phyloP scores from a whole-genome alignment of 2,329 filamentous ascomycete genomes.

The Penicillium crustosum region DNA sequence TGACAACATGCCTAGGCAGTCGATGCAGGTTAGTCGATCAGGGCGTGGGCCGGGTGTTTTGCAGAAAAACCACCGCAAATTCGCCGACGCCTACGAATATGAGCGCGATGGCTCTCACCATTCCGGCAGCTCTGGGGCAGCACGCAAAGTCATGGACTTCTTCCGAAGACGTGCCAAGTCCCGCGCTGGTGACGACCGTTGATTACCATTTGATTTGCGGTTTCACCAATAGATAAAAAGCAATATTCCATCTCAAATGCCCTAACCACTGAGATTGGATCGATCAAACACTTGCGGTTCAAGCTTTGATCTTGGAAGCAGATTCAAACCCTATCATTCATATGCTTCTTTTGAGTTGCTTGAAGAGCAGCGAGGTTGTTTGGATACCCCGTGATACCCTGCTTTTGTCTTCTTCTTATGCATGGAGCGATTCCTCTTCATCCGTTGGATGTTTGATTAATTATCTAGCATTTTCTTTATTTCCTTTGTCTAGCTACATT shows the following conservation, averaged over 20 bases:
- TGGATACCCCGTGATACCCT: constrained; percentile 45
- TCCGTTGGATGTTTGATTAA: constrained; percentile 34
- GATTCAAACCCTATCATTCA: constrained; percentile 12
- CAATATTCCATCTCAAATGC: not conserved
- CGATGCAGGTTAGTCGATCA: constrained; percentile 42
- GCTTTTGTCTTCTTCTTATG: constrained; percentile 36
- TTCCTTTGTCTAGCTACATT: constrained; percentile 33
- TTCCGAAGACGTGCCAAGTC: constrained; percentile 85
- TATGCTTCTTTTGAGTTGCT: constrained; percentile 21
- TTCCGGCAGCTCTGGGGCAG: constrained; percentile 80
- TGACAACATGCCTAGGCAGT: constrained; percentile 43
- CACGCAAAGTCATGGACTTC: constrained; percentile 96
- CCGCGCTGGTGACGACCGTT: constrained; percentile 53
- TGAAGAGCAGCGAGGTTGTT: constrained; percentile 38
- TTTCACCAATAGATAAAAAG: constrained; percentile 13
- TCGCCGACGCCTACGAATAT: constrained; percentile 83
- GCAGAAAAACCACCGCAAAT: constrained; percentile 82
- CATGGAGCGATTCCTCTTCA: constrained; percentile 38
- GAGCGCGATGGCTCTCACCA: constrained; percentile 62
- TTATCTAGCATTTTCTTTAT: constrained; percentile 36
- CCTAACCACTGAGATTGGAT: constrained; percentile 12
- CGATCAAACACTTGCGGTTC: constrained; percentile 13
- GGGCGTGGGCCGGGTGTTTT: constrained; percentile 58
- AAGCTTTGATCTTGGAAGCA: constrained; percentile 16
- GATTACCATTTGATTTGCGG: constrained; percentile 32